Conservation (phyloP, 2,329 filamentous ascomycete genomes). For the Pseudogymnoascus sp. region DNA sequence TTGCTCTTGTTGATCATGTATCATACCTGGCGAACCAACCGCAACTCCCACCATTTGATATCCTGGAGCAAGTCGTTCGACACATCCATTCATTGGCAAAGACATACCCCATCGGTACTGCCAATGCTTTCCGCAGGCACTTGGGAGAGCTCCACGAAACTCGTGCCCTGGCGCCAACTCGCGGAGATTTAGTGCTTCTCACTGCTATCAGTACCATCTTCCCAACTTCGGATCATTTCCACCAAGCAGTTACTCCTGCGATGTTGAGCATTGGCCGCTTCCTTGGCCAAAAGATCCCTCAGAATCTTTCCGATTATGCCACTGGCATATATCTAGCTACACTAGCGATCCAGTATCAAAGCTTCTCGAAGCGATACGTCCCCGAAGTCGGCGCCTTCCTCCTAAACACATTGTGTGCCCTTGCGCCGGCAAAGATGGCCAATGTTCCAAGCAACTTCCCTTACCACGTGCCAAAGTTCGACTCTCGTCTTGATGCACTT, state of each 20-base stretch:
- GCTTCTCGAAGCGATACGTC: slow-evolving; percentile 75
- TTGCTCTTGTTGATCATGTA: slow-evolving; percentile 57
- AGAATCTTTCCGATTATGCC: slow-evolving; percentile 57
- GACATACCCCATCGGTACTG: slow-evolving; percentile 71
- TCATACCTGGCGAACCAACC: slow-evolving; percentile 39
- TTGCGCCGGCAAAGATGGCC: slow-evolving; percentile 50
- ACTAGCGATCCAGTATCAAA: slow-evolving; percentile 74
- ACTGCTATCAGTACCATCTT: slow-evolving; percentile 80
- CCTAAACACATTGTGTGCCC: slow-evolving; percentile 62
- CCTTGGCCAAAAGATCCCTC: slow-evolving; percentile 68
- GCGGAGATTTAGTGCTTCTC: slow-evolving; percentile 72
- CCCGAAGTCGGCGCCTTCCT: slow-evolving; percentile 82
- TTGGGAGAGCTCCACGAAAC: slow-evolving; percentile 48
- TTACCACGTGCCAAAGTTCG: slow-evolving; percentile 46
- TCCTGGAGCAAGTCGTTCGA: slow-evolving; percentile 73
- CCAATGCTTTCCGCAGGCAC: slow-evolving; percentile 67
- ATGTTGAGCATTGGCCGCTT: slow-evolving; percentile 78
- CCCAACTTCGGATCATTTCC: slow-evolving; percentile 94
- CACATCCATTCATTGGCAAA: slow-evolving; percentile 92
- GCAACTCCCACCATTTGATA: slow-evolving; percentile 50
- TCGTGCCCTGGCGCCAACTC: slow-evolving; percentile 46
- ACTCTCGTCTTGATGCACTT: slow-evolving; percentile 43
- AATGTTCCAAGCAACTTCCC: slow-evolving; percentile 51
- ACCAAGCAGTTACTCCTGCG: slow-evolving; percentile 86
- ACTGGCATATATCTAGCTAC: slow-evolving; percentile 74